Evolutionary conservation across 805 yeast species (phyloP).

Genomic region (Teunomyces gatunensis): DNA sequence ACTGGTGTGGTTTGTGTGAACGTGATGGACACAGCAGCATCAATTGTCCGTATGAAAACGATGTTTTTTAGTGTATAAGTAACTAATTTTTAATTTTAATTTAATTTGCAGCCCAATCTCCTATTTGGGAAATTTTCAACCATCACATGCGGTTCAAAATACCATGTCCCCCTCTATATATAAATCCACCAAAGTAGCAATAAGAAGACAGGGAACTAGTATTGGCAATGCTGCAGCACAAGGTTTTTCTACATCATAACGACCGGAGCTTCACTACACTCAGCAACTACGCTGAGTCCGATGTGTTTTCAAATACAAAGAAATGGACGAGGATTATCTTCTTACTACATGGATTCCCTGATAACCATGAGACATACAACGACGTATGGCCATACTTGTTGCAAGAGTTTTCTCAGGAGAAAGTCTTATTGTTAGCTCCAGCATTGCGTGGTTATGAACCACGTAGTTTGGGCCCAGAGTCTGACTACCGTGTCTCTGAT

Average conservation of each 20-base stretch:
- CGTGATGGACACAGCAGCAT: constrained; percentile 82
- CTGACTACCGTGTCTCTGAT: constrained; percentile 25
- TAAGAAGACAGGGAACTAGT: neutral
- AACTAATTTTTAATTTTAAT: neutral
- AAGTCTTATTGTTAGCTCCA: constrained; percentile 31
- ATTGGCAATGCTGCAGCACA: neutral
- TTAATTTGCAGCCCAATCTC: neutral
- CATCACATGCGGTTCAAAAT: neutral
- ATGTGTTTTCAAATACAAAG: constrained; percentile 13
- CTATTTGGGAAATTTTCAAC: neutral
- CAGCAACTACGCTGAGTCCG: constrained; percentile 13
- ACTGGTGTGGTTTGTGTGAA: constrained; percentile 95
- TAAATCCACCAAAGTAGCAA: neutral
- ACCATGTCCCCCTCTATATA: neutral
- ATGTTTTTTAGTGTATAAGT: constrained; percentile 36
- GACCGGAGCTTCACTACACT: constrained; percentile 19
- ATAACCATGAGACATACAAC: constrained; percentile 28
- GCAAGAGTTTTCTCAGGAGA: constrained; percentile 14
- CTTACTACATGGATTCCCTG: constrained; percentile 30
- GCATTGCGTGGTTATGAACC: constrained; percentile 37
- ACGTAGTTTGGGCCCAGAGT: constrained; percentile 23
- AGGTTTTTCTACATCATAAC: constrained; percentile 11
- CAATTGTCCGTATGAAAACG: constrained; percentile 83
- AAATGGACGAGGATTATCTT: constrained; percentile 8
- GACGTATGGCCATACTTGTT: constrained; percentile 21